A percentile compares a stretch with the other conserved stretches of the same genome.
Conservation (phyloP, 2,329 filamentous ascomycete genomes). For the Diaporthe sp. region DNA sequence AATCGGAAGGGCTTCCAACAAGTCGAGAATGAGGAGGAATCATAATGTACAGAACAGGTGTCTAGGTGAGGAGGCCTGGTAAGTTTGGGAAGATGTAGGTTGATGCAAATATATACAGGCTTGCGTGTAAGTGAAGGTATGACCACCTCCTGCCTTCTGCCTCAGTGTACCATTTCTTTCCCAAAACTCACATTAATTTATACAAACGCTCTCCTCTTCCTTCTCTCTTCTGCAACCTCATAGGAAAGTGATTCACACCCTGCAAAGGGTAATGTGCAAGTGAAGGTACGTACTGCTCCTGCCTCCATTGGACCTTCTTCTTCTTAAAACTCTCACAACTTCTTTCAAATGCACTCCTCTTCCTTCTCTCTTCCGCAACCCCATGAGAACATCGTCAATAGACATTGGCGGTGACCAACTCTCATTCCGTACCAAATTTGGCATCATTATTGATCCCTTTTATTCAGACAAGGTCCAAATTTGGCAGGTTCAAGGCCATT, state of each 20-base stretch:
- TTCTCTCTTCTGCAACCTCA: no score
- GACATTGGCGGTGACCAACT: background rate
- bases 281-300: background rate
- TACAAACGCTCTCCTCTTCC: no score
- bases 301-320: background rate
- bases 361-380: background rate
- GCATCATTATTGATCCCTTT: background rate
- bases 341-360: background rate
- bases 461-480: background rate
- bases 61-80: background rate
- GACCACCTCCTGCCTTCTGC: no score
- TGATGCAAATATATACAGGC: background rate
- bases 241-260: background rate
- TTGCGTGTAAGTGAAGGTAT: no score
- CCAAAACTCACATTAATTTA: no score
- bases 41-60: background rate
- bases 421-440: no score
- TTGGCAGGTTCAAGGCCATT: no score
- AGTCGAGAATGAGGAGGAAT: background rate
- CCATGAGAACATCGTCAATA: background rate
- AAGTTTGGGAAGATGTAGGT: background rate
- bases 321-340: background rate
- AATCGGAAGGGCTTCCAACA: background rate
- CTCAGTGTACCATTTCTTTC: no score
- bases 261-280: background rate